Percentiles rank a stretch among this genome's conserved stretches.
phyloP scores from a whole-genome alignment of 495 filamentous ascomycete genomes.

The Aspergillus ellipticus region DNA sequence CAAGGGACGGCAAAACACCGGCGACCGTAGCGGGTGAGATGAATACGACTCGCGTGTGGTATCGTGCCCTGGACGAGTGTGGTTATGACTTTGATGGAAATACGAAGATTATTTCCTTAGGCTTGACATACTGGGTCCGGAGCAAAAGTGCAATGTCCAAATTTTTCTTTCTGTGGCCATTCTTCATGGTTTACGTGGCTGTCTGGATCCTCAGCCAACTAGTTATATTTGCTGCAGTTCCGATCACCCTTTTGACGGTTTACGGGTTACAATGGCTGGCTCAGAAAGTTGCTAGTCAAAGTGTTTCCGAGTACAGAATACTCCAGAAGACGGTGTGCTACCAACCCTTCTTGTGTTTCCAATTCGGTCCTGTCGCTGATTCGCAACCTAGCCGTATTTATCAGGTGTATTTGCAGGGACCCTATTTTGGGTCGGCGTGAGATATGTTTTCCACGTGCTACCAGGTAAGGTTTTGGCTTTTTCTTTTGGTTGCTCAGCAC shows the following conservation, averaged over 20 bases:
- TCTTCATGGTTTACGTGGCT: slow-evolving; percentile 64
- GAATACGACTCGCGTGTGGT: slow-evolving; percentile 78
- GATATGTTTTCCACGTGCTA: slow-evolving; percentile 70
- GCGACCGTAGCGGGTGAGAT: slow-evolving; percentile 82
- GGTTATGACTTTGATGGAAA: slow-evolving; percentile 80
- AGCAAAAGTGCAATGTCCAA: slow-evolving; percentile 76
- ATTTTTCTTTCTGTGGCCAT: slow-evolving; percentile 90
- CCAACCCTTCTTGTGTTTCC: background rate
- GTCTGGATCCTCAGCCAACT: slow-evolving; percentile 70
- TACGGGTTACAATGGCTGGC: slow-evolving; percentile 77
- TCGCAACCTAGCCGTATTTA: slow-evolving; percentile 67
- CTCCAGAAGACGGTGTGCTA: slow-evolving; percentile 77
- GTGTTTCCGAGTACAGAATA: slow-evolving; percentile 78
- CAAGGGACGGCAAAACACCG: slow-evolving; percentile 82
- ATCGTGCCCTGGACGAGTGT: slow-evolving; percentile 75
- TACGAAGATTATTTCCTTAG: slow-evolving; percentile 52
- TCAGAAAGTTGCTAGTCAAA: slow-evolving; percentile 71
- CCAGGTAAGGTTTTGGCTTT: slow-evolving; percentile 51
- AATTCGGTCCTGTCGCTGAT: slow-evolving; percentile 3
- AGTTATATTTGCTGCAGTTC: slow-evolving; percentile 70
- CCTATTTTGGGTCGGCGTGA: slow-evolving; percentile 74
- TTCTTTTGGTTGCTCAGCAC: background rate
- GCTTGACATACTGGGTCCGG: slow-evolving; percentile 54
- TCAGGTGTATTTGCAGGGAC: slow-evolving; percentile 89
- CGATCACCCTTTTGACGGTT: slow-evolving; percentile 58